Conservation (phyloP, 768 basidiomycete genomes). For the Russula earlei region DNA sequence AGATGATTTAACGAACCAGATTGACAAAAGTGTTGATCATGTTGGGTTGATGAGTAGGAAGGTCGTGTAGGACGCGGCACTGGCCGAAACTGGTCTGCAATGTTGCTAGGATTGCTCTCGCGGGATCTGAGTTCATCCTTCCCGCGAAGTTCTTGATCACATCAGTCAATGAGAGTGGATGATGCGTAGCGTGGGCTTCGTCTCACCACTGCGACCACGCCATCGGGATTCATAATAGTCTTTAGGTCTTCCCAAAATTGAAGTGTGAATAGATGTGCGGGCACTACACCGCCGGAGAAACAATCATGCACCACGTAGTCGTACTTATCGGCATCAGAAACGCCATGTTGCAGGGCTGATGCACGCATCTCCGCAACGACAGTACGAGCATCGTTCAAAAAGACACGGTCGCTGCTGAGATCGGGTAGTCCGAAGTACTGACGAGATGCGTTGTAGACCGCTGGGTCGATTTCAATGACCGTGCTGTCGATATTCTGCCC, state of each 20-base stretch:
- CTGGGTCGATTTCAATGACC: conserved; percentile 89
- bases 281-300: conserved; percentile 91
- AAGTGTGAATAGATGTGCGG: conserved; percentile 70
- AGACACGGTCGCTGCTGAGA: conserved; percentile 48
- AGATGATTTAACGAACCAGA: conserved; percentile 41
- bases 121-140: conserved; percentile 47
- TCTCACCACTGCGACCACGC: conserved; percentile 73
- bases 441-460: conserved; percentile 75
- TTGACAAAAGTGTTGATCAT: conserved; percentile 53
- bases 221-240: conserved; percentile 53
- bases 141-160: conserved; percentile 72
- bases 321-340: conserved; percentile 31
- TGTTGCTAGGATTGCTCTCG: conserved; percentile 60
- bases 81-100: conserved; percentile 59
- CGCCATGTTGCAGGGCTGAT: conserved; percentile 24
- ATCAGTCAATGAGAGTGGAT: background rate
- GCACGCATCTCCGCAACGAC: conserved; percentile 21
- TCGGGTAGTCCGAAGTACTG: conserved; percentile 72
- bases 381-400: conserved; percentile 64
- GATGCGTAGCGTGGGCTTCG: background rate
- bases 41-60: conserved; percentile 37
- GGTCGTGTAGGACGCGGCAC: conserved; percentile 82
- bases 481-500: conserved; percentile 63
- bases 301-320: conserved; percentile 84
- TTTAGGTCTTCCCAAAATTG: conserved; percentile 78